A percentile compares a stretch with the other conserved stretches of the same genome.
phyloP scores from a whole-genome alignment of 2,329 filamentous ascomycete species.

The Fusarium robinianum region DNA sequence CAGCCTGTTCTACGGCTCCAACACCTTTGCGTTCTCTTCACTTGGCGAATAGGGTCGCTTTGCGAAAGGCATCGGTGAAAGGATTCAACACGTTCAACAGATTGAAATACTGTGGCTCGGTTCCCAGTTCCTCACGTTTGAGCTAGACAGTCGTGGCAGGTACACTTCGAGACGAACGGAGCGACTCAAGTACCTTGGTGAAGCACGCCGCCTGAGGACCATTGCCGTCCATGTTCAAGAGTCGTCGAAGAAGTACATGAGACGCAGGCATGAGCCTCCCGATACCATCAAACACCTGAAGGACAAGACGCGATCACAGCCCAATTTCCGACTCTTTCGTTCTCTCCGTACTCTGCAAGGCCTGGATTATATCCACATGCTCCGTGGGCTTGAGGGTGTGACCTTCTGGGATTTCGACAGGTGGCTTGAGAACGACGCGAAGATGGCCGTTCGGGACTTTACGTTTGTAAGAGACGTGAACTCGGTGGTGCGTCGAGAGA shows the following conservation, averaged over 20 bases:
- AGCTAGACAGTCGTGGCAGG: conserved; percentile 17
- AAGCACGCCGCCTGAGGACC: conserved; percentile 47
- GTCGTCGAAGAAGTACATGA: conserved; percentile 33
- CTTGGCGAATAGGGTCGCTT: conserved; percentile 57
- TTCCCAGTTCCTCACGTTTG: conserved; percentile 39
- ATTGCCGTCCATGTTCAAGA: conserved; percentile 50
- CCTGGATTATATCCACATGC: conserved; percentile 48
- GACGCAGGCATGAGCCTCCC: conserved; percentile 45
- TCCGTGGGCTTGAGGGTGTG: conserved; percentile 50
- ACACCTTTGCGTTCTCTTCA: conserved; percentile 58
- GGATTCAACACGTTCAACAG: conserved; percentile 49
- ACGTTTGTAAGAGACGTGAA: conserved; percentile 39
- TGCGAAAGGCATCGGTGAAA: conserved; percentile 46
- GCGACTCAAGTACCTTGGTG: conserved; percentile 42
- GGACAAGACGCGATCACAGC: conserved; percentile 42
- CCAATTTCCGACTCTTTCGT: conserved; percentile 45
- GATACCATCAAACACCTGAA: conserved; percentile 33
- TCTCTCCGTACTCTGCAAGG: conserved; percentile 50
- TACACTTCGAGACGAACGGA: conserved; percentile 47
- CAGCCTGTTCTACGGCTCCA: conserved; percentile 53
- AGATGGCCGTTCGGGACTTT: conserved; percentile 35
- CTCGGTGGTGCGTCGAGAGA: conserved; percentile 28
- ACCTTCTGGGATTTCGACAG: conserved; percentile 48
- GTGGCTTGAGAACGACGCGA: conserved; percentile 13
- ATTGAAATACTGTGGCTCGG: conserved; percentile 51